These are phyloP conservation scores for Mycena epipterygia DNA, from an alignment of 768 basidiomycete genomes.

Conservation along the genomic window DNA sequence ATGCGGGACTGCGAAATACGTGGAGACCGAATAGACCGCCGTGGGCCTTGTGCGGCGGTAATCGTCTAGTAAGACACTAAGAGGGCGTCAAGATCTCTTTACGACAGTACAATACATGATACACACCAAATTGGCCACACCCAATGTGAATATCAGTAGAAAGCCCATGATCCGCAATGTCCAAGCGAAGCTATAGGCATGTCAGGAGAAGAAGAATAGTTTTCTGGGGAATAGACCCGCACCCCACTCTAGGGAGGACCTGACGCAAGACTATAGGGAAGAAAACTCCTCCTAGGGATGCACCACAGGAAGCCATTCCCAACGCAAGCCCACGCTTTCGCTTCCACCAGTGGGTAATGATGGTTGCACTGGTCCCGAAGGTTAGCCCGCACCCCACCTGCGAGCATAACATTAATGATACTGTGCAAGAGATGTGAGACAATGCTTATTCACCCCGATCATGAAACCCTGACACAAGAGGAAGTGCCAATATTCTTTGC, in stretches of 20 bases:
- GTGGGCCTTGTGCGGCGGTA: conserved; percentile 53
- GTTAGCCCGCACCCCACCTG: conserved; percentile 52
- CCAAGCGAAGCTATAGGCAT: conserved; percentile 10
- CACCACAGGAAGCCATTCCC: conserved; percentile 60
- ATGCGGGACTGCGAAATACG: conserved; percentile 15
- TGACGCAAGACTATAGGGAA: conserved; percentile 62
- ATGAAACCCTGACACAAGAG: conserved; percentile 68
- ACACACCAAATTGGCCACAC: background rate
- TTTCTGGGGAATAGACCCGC: conserved; percentile 7
- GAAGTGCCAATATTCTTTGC: conserved; percentile 71
- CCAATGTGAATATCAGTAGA: background rate
- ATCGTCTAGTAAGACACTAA: conserved; percentile 49
- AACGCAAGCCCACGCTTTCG: conserved; percentile 58
- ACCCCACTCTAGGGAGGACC: conserved; percentile 58
- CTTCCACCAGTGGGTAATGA: conserved; percentile 65
- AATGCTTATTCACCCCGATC: conserved; percentile 55
- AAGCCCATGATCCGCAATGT: background rate
- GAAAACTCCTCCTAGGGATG: conserved; percentile 60
- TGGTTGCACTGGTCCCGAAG: conserved; percentile 55
- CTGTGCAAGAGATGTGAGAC: background rate
- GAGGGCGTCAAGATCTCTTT: no score
- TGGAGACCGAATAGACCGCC: conserved; percentile 56
- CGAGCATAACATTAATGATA: background rate
- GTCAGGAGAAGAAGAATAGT: background rate
- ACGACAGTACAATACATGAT: background rate